These are phyloP conservation scores for Fusarium liriodendri DNA, from an alignment of 2,329 filamentous ascomycete species.

Conservation along the genomic window DNA sequence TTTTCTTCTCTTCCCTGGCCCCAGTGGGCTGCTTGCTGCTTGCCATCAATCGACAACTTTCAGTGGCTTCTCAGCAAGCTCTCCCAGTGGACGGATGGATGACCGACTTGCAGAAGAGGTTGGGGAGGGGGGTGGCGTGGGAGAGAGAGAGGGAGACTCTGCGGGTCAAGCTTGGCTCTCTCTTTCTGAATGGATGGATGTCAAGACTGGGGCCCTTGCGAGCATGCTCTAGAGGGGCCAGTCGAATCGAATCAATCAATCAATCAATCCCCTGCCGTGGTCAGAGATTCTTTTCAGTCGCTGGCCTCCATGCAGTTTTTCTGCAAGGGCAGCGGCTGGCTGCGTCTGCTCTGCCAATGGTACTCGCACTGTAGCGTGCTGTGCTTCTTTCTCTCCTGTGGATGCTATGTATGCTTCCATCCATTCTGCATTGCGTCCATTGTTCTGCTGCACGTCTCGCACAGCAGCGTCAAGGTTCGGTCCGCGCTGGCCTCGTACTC, in stretches of 20 bases:
- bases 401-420: neutral
- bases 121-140: constrained; percentile 4
- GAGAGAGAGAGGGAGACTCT: neutral
- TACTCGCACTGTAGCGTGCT: constrained; percentile 28
- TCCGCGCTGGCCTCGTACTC: constrained; percentile 9
- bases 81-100: neutral
- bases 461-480: constrained; percentile 17
- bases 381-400: neutral
- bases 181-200: neutral
- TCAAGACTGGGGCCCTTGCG: constrained; percentile 22
- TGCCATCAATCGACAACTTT: constrained; percentile 5
- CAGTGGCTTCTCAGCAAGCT: constrained; percentile 12
- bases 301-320: constrained; percentile 30
- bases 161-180: constrained; percentile 12
- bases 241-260: neutral
- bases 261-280: neutral
- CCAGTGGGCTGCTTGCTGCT: constrained; percentile 4
- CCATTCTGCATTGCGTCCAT: constrained; percentile 20
- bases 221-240: neutral
- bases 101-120: neutral
- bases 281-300: constrained; percentile 4
- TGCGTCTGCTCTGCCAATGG: constrained; percentile 42
- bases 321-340: constrained; percentile 44
- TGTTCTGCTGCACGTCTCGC: constrained; percentile 29
- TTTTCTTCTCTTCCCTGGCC: neutral